These are phyloP conservation scores for Botrytis elliptica DNA, from an alignment of 2,329 filamentous ascomycete genomes.

Conservation along the genomic window DNA sequence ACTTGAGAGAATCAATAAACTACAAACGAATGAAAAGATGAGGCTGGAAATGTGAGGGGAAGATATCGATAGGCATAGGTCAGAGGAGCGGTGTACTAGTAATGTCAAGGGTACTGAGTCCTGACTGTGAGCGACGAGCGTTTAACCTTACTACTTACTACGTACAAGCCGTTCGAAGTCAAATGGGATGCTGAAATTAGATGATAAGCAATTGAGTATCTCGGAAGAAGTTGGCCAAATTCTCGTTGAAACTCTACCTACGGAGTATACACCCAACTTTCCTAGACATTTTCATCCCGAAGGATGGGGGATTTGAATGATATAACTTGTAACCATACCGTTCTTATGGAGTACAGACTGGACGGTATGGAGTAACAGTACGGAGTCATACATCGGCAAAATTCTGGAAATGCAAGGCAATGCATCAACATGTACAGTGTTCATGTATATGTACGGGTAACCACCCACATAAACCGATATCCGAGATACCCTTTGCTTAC, in stretches of 20 bases:
- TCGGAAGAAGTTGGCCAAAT: not conserved
- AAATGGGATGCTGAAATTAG: not conserved
- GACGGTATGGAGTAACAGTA: not conserved
- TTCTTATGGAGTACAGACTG: not conserved
- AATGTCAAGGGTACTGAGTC: slow-evolving; percentile 8
- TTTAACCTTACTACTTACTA: not conserved
- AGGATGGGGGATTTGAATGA: slow-evolving; percentile 2
- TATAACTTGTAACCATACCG: not conserved
- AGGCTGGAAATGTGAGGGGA: slow-evolving; percentile 12
- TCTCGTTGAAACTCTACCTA: not conserved
- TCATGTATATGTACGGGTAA: slow-evolving; percentile 9
- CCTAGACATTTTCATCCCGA: not conserved
- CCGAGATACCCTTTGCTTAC: slow-evolving; percentile 8
- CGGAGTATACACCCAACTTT: not conserved
- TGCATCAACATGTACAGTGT: slow-evolving; percentile 6
- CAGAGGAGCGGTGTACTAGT: slow-evolving; percentile 19
- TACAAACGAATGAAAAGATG: slow-evolving; percentile 21
- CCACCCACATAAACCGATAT: not conserved
- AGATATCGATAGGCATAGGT: not conserved
- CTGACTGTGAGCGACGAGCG: slow-evolving; percentile 5
- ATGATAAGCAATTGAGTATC: slow-evolving; percentile 5
- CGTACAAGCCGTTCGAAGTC: not conserved
- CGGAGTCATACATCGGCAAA: not conserved
- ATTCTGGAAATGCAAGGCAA: slow-evolving; percentile 11
- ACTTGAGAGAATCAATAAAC: not conserved